Base-by-base conservation (phyloP, 108 stramenopile species). In the Tribonema minus region DNA sequence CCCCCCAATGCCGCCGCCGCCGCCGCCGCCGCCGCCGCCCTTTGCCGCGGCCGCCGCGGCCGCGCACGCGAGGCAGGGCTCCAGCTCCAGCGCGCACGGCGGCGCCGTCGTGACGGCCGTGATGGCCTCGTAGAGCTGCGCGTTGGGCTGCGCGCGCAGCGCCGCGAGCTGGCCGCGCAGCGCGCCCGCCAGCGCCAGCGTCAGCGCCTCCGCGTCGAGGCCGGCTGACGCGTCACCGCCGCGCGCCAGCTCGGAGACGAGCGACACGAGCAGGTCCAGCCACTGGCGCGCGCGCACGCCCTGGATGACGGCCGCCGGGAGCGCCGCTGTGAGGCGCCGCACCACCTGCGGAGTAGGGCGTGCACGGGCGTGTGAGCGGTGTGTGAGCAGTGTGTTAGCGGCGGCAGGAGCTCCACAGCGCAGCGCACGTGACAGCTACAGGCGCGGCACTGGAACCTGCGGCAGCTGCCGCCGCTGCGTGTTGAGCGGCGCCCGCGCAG, bases 341-440 rank as follows among this genome's bases (percentile, higher is more conserved):
- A 76, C 75, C 66, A 76, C 66, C 75, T 76, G 34, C 33, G 36
- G 46, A n/a, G n/a, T n/a, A n/a, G n/a, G n/a, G n/a, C n/a, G n/a
- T n/a, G n/a, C n/a, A n/a, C n/a, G n/a, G n/a, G n/a, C n/a, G n/a
- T n/a, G n/a, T n/a, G n/a, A n/a, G n/a, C n/a, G n/a, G n/a, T n/a
- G n/a, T n/a, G n/a, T n/a, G n/a, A n/a, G n/a, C n/a, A n/a, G n/a
- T n/a, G n/a, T n/a, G n/a, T n/a, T n/a, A n/a, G n/a, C n/a, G n/a
- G n/a, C n/a, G n/a, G n/a, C n/a, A n/a, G n/a, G n/a, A n/a, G n/a
- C n/a, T n/a, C n/a, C n/a, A n/a, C n/a, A n/a, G n/a, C n/a, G n/a
- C n/a, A n/a, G n/a, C n/a, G n/a, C n/a, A n/a, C n/a, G n/a, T n/a
- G n/a, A n/a, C n/a, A n/a, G n/a, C n/a, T n/a, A n/a, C n/a, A n/a